These are phyloP conservation scores for Aciculosporium take DNA, from an alignment of 2,329 filamentous ascomycete species.

Conservation along the genomic window DNA sequence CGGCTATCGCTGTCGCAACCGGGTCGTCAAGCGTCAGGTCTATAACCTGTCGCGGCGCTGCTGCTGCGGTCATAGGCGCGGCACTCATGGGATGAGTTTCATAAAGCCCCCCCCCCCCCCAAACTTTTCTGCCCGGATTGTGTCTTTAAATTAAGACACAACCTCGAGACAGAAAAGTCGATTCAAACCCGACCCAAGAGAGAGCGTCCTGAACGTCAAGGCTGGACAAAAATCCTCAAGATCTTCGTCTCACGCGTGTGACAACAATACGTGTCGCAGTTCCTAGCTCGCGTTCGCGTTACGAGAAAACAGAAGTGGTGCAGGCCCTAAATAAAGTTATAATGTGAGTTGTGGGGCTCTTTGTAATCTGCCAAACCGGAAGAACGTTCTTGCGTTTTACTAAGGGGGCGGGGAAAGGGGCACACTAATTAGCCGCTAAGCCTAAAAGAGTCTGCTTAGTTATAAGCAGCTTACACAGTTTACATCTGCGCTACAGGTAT, in stretches of 20 bases:
- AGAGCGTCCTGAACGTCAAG: no score
- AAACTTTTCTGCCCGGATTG: not conserved
- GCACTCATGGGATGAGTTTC: conserved; percentile 13
- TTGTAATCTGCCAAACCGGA: not conserved
- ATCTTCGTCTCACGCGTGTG: not conserved
- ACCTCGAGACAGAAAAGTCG: not conserved
- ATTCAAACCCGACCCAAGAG: no score
- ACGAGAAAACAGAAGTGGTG: not conserved
- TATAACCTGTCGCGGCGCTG: conserved; percentile 14
- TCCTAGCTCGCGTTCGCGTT: not conserved
- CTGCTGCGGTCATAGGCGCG: conserved; percentile 14
- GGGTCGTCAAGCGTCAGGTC: conserved; percentile 13
- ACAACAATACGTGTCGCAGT: not conserved
- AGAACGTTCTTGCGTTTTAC: not conserved
- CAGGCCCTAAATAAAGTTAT: not conserved
- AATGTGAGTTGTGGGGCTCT: not conserved
- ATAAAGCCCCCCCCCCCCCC: not conserved
- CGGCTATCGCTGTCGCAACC: not conserved
- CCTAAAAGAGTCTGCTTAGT: not conserved
- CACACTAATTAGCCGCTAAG: not conserved
- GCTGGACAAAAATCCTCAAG: not conserved
- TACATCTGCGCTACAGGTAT: no score
- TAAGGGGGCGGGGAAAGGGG: not conserved
- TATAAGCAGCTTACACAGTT: no score
- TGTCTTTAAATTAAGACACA: not conserved